Evolutionary conservation across 2,329 filamentous ascomycete species (phyloP).

Genomic region (Epichloe sibirici): DNA sequence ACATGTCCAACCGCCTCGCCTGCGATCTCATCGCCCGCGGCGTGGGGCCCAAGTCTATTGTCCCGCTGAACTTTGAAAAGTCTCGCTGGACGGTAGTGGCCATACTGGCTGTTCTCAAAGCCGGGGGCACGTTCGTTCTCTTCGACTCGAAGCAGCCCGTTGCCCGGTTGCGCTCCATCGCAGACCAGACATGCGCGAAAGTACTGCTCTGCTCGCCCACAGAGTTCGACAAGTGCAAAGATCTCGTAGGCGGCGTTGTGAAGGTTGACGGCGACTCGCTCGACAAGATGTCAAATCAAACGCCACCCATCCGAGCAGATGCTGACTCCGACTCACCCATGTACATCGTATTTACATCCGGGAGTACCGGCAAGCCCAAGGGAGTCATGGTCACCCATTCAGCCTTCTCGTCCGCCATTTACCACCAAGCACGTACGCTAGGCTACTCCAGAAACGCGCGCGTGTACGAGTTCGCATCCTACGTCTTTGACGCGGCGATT

Average conservation of each 20-base stretch:
- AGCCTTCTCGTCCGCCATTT: background rate
- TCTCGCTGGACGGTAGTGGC: conserved; percentile 7
- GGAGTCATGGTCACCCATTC: conserved; percentile 27
- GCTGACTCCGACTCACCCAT: too few species aligned
- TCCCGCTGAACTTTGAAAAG: conserved; percentile 7
- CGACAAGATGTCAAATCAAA: background rate
- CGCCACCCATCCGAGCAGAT: background rate
- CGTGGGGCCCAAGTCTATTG: background rate
- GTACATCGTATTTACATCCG: conserved; percentile 37
- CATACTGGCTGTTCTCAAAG: conserved; percentile 4
- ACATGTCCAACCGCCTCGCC: conserved; percentile 5
- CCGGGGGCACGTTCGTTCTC: conserved; percentile 4
- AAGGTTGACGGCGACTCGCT: background rate
- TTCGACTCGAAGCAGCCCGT: conserved; percentile 6
- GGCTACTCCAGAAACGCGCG: background rate
- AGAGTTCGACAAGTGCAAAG: too few species aligned
- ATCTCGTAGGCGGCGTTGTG: too few species aligned
- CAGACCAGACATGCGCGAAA: too few species aligned
- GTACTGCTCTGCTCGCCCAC: too few species aligned
- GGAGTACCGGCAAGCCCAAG: conserved; percentile 34
- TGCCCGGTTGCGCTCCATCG: too few species aligned
- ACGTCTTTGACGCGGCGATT: conserved; percentile 3
- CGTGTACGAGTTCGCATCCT: conserved; percentile 4
- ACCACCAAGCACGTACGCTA: background rate
- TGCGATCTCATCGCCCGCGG: conserved; percentile 3